A percentile compares a stretch with the other conserved stretches of the same genome.
Evolutionary conservation across 768 basidiomycete species (phyloP).

Genomic region (Amylocystis lapponica): DNA sequence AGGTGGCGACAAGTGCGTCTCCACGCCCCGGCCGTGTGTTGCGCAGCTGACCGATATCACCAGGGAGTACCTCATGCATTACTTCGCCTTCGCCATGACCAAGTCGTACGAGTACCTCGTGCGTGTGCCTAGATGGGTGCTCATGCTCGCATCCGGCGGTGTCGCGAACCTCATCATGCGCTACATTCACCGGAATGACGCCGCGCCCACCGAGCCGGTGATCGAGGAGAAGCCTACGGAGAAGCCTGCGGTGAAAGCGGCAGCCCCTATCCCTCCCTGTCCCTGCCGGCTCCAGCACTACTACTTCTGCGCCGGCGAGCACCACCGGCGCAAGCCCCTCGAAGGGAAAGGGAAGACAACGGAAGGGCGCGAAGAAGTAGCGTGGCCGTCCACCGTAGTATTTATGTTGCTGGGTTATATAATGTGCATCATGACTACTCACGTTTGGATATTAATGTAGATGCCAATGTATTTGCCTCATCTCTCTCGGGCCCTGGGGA

Average conservation of each 20-base stretch:
- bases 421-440: neutral
- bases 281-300: neutral
- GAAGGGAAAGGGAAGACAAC: constrained; percentile 24
- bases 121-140: constrained; percentile 64
- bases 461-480: no score
- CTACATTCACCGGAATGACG: constrained; percentile 43
- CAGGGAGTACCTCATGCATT: constrained; percentile 68
- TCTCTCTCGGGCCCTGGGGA: no score
- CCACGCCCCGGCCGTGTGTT: neutral
- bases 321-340: constrained; percentile 8
- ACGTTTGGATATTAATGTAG: no score
- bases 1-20: constrained; percentile 44
- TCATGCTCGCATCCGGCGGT: constrained; percentile 61
- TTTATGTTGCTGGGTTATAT: constrained; percentile 5
- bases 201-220: constrained; percentile 1
- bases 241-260: neutral
- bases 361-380: constrained; percentile 31
- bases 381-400: neutral
- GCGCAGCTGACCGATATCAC: constrained; percentile 3
- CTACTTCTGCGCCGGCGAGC: neutral
- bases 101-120: constrained; percentile 47
- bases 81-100: constrained; percentile 43
- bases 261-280: neutral
- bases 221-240: neutral
- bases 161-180: constrained; percentile 64